Evolutionary conservation across 108 stramenopile species (phyloP), one percentile per base, ranked within the genome.

Genomic region (Cylindrotheca fusiformis): DNA sequence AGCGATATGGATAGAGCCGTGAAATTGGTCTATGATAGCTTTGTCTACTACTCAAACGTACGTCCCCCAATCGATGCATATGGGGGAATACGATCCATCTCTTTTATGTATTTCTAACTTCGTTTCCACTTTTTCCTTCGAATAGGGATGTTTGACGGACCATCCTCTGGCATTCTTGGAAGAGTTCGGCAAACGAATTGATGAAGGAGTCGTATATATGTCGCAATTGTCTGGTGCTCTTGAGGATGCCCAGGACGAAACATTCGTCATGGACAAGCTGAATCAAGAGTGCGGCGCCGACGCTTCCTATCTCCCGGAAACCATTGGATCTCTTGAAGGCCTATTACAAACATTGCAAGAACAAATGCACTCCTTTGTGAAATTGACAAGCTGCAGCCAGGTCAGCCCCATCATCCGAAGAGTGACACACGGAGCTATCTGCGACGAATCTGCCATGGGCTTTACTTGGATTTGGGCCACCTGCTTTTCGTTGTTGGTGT

Each of bases 31-130:
- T 67, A 62, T 45, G 65, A 55, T 1, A 23, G 60, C 20, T 68
- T 81, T 27, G 28, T 65, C 19, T 81, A 81, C 28, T 81, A 54
- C 47, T 52, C 64, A 8, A 55, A 56, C 29, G 79, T 80, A 69
- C 29, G 79, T 76, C 0, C 41, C 4, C n/a, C 3, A 14, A 10
- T 60, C 26, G 31, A 26, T 17, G 17, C 56, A 22, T 17, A 21
- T 18, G n/a, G n/a, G n/a, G n/a, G n/a, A n/a, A n/a, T n/a, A 21
- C 52, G n/a, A 17, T 57, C 24, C 20, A 19, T 24, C 44, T 63
- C 55, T 2, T 61, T 49, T 63, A 4, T 6, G 12, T 26, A 54
- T 18, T 36, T 32, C 28, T 55, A n/a, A 26, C 25, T 36, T n/a
- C n/a, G n/a, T n/a, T n/a, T n/a, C n/a, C n/a, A n/a, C n/a, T n/a